A percentile compares a stretch with the other conserved stretches of the same genome.
phyloP scores from a whole-genome alignment of 495 filamentous ascomycete genomes.

The Sordaria brevicollis region DNA sequence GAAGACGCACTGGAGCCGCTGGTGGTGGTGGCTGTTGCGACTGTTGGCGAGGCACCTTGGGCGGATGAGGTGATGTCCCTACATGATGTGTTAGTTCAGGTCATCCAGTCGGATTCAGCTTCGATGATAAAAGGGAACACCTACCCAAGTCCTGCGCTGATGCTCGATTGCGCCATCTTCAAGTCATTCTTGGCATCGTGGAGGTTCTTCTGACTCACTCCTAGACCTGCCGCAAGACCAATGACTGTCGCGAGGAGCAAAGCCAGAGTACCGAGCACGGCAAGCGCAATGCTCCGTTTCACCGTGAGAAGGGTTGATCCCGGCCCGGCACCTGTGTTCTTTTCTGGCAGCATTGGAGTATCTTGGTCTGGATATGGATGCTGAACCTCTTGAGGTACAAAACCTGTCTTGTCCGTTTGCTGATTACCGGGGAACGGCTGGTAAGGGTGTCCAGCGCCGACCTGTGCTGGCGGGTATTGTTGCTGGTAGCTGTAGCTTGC shows the following conservation, averaged over 20 bases:
- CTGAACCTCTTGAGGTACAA: neutral
- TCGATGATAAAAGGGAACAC: neutral
- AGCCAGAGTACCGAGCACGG: neutral
- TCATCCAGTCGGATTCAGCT: neutral
- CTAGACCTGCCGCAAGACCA: slow-evolving; percentile 19
- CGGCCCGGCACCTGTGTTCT: neutral
- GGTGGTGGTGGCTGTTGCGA: neutral
- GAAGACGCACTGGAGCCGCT: neutral
- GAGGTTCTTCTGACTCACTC: slow-evolving; percentile 17
- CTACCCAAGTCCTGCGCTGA: neutral
- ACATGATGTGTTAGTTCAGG: neutral
- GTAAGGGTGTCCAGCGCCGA: neutral
- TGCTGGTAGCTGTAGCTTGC: neutral
- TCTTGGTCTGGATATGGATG: neutral
- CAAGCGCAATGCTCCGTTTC: slow-evolving; percentile 11
- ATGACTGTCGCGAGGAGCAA: slow-evolving; percentile 12
- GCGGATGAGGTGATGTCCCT: neutral
- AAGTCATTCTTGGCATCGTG: slow-evolving; percentile 9
- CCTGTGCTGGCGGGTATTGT: neutral
- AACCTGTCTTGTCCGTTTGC: neutral
- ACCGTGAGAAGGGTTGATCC: slow-evolving; percentile 2
- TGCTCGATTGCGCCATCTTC: slow-evolving; percentile 1
- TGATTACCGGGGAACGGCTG: neutral
- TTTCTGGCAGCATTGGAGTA: neutral
- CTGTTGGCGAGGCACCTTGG: neutral